Evolutionary conservation across 225 moss, liverwort and hornwort species (phyloP), one percentile per base, ranked within the genome.

Genomic region (Takakia lepidozioides): DNA sequence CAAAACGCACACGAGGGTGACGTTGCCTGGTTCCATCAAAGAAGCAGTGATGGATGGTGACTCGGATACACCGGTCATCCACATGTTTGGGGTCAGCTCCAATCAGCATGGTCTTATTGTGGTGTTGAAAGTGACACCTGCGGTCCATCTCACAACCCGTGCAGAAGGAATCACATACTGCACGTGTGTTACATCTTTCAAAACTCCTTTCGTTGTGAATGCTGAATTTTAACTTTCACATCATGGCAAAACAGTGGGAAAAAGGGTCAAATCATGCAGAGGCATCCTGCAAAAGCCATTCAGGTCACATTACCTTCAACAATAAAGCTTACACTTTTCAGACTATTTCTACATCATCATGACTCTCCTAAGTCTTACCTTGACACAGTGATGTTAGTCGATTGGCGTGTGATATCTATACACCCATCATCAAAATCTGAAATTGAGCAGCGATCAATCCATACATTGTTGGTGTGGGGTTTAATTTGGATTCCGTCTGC

Each of bases 21-120:
- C 84, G 78, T 64, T 87, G 84, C 51, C 66, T 66, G 10, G 81
- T 84, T 2, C 74, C 79, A 46, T 87, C 84, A 25, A 76, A 92
- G 22, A 81, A 68, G 62, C 84, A 87, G 59, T 87, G 87, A 48
- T 92, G 92, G 48, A 84, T 80, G 22, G 87, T 87, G 24, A 92
- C 81, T 53, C 79, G 66, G 3, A 87, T 87, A 40, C 66, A 65
- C 9, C 82, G 76, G 57, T 92, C 91, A 3, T 82, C 79, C 2
- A 61, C 20, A 36, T 92, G 81, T 43, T 62, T 84, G 0, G 91
- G 87, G 47, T 92, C 84, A 18, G 82, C 72, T 36, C 87, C 87
- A 25, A 92, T 77, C 58, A 92, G 69, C 73, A 84, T 87, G 9
- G 84, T 87, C 65, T 92, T 87, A 47, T 87, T 67, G 50, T 92